Percentiles rank a stretch among this genome's conserved stretches.
Conservation (phyloP, 495 filamentous ascomycete genomes). For the Ascobolus immersus region DNA sequence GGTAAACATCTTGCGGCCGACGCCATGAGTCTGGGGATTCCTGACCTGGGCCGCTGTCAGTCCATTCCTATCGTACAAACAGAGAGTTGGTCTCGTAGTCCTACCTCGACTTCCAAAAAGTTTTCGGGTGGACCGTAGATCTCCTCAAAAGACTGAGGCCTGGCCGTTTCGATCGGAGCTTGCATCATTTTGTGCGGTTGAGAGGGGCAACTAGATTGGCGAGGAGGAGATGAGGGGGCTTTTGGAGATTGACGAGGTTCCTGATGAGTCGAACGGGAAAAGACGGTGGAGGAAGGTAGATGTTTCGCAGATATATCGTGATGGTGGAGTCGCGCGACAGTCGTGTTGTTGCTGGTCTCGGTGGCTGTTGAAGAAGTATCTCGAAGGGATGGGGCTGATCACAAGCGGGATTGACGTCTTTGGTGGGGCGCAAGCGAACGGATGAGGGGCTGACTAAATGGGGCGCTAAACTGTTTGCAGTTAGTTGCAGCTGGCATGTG, state of each 20-base stretch:
- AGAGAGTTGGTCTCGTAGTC: conserved; percentile 7
- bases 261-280: too few species aligned
- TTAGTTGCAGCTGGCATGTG: not conserved
- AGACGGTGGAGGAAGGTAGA: too few species aligned
- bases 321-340: too few species aligned
- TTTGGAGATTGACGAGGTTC: too few species aligned
- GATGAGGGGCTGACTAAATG: not conserved
- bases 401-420: too few species aligned
- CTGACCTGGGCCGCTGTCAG: conserved; percentile 36
- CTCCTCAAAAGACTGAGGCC: conserved; percentile 89
- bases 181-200: too few species aligned
- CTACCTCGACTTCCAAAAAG: conserved; percentile 89
- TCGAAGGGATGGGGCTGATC: too few species aligned
- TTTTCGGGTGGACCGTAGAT: conserved; percentile 98
- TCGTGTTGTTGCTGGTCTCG: not conserved
- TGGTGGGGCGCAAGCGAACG: too few species aligned
- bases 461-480: not conserved
- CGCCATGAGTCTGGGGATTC: conserved; percentile 84
- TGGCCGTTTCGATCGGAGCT: conserved; percentile 19
- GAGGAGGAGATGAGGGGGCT: too few species aligned
- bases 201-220: too few species aligned
- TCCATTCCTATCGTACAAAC: not conserved
- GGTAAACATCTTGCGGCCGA: conserved; percentile 89
- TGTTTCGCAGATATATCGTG: too few species aligned
- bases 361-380: not conserved